Conservation (phyloP, 2,329 filamentous ascomycete species). For the Fusarium poae region DNA sequence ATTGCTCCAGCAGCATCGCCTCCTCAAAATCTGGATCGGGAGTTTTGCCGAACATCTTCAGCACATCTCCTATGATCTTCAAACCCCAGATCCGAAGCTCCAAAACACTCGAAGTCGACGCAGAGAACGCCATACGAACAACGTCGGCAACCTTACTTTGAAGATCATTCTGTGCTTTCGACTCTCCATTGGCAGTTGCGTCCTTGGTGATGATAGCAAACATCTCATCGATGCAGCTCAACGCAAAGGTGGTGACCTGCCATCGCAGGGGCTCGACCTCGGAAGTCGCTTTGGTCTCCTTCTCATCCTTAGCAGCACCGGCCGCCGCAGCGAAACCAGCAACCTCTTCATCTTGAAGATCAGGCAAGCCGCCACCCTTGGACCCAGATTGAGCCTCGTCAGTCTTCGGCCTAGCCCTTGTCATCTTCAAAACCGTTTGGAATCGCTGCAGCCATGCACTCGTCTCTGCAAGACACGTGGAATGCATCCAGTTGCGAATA, state of each 20-base stretch:
- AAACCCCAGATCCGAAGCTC: constrained; percentile 91
- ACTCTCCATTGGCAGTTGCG: constrained; percentile 81
- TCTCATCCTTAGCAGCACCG: constrained; percentile 70
- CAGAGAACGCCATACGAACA: constrained; percentile 96
- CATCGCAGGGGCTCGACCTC: constrained; percentile 92
- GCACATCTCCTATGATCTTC: constrained; percentile 91
- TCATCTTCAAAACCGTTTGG: constrained; percentile 90
- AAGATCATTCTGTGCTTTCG: constrained; percentile 80
- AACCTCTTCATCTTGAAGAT: constrained; percentile 95
- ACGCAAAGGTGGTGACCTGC: constrained; percentile 95
- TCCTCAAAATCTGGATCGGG: constrained; percentile 98
- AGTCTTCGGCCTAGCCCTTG: constrained; percentile 74
- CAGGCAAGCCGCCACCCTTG: constrained; percentile 69
- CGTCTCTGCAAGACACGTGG: constrained; percentile 85
- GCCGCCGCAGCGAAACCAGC: constrained; percentile 90
- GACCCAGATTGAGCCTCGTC: constrained; percentile 61
- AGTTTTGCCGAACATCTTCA: constrained; percentile 96
- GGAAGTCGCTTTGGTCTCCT: constrained; percentile 61
- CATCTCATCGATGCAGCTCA: constrained; percentile 88
- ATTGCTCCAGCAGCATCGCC: constrained; percentile 94
- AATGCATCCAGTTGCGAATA: constrained; percentile 91
- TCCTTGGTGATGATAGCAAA: constrained; percentile 84
- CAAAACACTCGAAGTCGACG: constrained; percentile 92
- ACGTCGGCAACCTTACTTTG: constrained; percentile 91
- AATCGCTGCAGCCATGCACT: constrained; percentile 89